Conservation (phyloP, 2,329 filamentous ascomycete genomes). For the Sporothrix curviconia region DNA sequence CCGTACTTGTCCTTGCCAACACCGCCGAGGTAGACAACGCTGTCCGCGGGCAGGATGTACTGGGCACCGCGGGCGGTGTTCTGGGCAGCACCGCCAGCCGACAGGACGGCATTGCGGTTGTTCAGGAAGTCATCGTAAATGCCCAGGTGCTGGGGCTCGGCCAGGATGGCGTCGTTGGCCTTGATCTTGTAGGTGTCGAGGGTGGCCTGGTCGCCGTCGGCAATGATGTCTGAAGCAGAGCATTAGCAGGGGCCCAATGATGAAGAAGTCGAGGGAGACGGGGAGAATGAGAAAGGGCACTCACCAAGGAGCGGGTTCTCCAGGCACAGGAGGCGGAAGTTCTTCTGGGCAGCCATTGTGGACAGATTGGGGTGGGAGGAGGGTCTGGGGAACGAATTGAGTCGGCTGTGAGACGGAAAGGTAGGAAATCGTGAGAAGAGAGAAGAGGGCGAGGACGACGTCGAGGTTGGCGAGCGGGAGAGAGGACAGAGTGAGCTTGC, state of each 20-base stretch:
- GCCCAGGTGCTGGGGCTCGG: constrained; percentile 79
- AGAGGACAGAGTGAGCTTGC: background rate
- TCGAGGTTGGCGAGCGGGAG: background rate
- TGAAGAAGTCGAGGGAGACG: background rate
- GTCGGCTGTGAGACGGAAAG: background rate
- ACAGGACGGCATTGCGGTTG: constrained; percentile 88
- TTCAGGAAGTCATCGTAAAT: constrained; percentile 92
- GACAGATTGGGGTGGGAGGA: background rate
- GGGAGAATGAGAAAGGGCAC: constrained; percentile 28
- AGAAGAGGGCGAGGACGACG: background rate
- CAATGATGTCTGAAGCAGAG: constrained; percentile 73
- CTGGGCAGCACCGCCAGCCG: constrained; percentile 92
- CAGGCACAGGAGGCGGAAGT: constrained; percentile 84
- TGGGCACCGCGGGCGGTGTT: constrained; percentile 95
- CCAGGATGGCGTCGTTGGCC: constrained; percentile 94
- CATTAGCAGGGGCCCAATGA: background rate
- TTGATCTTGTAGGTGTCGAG: constrained; percentile 92
- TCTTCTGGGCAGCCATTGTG: constrained; percentile 67
- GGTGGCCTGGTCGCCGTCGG: constrained; percentile 70
- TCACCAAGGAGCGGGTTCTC: constrained; percentile 95
- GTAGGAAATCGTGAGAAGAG: background rate
- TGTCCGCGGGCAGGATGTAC: constrained; percentile 88
- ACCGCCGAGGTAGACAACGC: constrained; percentile 87
- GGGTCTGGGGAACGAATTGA: background rate
- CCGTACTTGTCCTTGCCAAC: constrained; percentile 95